Evolutionary conservation across 345 rosid genomes (phyloP), one percentile per base, ranked within the genome.

Genomic region (Linum usitatissimum): DNA sequence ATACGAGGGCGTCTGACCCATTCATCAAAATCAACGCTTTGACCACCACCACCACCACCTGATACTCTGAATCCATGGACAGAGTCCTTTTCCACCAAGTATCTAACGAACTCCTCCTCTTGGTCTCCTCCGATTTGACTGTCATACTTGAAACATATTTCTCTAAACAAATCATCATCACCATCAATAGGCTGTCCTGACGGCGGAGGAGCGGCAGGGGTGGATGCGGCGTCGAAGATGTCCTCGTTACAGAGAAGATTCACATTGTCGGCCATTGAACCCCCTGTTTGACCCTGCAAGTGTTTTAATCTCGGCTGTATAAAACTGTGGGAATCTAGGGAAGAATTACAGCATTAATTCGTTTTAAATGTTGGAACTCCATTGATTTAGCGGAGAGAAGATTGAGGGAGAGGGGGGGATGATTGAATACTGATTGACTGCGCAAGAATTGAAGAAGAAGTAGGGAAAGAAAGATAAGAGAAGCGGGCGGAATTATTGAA

Each of bases 1-100:
- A 31, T 59, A 36, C 92, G 78, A 58, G 73, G 79, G 70, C 53
- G 49, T 70, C 71, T 69, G 39, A 78, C 42, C 75, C 75, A 65
- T 36, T 70, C 62, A 39, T 54, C 65, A 30, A 64, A 45, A 45
- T 45, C 51, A 10, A 45, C 51, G 17, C 51, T 45, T 45, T 45
- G 51, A 45, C 51, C 51, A 15, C 28, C 28, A 23, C 38, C 38
- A 45, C 51, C 51, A 15, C 28, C 28, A 23, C 38, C 38, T 34
- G 8, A 5, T 34, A 7, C 17, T 9, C 51, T 15, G 51, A 6
- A 45, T 3, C 51, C 51, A 45, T 45, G 51, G 3, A 17, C 51
- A 45, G 17, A 3, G 13, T 45, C 51, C 10, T 12, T 45, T 15
- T 45, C 51, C 1, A 45, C 15, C 51, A 45, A 45, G 51, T 6